A percentile compares a stretch with the other conserved stretches of the same genome.
phyloP scores from a whole-genome alignment of 306 rosid genomes.

The Trifolium subterraneum region DNA sequence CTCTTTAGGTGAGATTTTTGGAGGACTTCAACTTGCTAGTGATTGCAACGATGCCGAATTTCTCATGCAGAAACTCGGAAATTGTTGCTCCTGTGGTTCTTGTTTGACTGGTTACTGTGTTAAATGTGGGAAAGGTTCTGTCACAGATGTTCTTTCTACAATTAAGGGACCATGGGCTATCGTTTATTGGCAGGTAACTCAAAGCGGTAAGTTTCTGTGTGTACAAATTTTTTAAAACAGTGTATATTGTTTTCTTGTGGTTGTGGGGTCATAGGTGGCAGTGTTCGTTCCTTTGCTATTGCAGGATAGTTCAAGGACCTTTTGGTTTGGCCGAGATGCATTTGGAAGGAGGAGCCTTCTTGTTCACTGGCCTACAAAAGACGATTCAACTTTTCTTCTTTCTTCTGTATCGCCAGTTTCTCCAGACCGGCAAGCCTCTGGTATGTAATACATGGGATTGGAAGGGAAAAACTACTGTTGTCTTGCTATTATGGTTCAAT shows the following conservation, averaged over 20 bases:
- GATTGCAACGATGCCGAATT: slow-evolving; percentile 76
- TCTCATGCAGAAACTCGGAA: slow-evolving; percentile 68
- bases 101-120: slow-evolving; percentile 37
- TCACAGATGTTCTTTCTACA: slow-evolving; percentile 61
- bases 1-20: slow-evolving; percentile 81
- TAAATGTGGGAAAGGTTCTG: slow-evolving; percentile 49
- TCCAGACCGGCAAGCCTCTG: slow-evolving; percentile 54
- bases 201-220: slow-evolving; percentile 69
- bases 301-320: slow-evolving; percentile 74
- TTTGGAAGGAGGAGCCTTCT: slow-evolving; percentile 95
- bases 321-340: slow-evolving; percentile 97
- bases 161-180: slow-evolving; percentile 95
- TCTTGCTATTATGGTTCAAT: slow-evolving; percentile 22
- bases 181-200: slow-evolving; percentile 96
- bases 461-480: slow-evolving; percentile 16
- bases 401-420: slow-evolving; percentile 86
- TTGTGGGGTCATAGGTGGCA: slow-evolving; percentile 26
- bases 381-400: slow-evolving; percentile 69
- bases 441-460: slow-evolving; percentile 47
- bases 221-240: slow-evolving; percentile 1
- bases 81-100: slow-evolving; percentile 57
- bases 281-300: slow-evolving; percentile 33
- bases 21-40: slow-evolving; percentile 62
- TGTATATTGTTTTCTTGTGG: neutral
- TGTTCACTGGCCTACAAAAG: slow-evolving; percentile 93